Evolutionary conservation across 2,329 filamentous ascomycete species (phyloP), one percentile per base, ranked within the genome.

Genomic region (Nothophoma quercina): DNA sequence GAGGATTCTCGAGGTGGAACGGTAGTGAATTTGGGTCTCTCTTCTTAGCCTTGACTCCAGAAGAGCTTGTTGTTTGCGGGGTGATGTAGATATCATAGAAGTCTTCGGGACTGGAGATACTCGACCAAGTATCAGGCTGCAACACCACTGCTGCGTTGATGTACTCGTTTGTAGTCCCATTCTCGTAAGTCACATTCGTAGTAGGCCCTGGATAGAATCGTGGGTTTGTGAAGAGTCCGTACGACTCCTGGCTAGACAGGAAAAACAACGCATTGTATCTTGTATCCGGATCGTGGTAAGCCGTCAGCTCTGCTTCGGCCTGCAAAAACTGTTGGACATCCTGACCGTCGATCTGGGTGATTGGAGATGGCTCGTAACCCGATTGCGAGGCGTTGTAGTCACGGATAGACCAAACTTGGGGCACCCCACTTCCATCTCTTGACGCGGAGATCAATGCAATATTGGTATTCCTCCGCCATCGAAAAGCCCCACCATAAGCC

Each of bases 251-350:
- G 8, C 68, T 55, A 10, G 68, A 68, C 57, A 70, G 67, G 49
- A 70, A 68, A 51, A 78, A 75, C 51, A 77, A 60, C 29, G 62
- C 53, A 41, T 79, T 77, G 50, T 72, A 79, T 15, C 72, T 64
- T 0, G 74, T 68, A 50, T 79, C 76, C 2, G 73, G 74, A 29
- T 79, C 77, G 19, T 78, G 75, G 26, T 70, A 73, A 0, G 62
- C 23, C n/a, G 56, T 69, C 25, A 62, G 33, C 2, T 59, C 36
- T 13, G 73, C 65, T 36, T 73, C 68, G 9, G 69, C 60, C 8
- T 69, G 57, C 29, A 79, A 55, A 21, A 71, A 77, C 12, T 69
- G 58, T 6, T 64, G 51, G 1, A 69, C 72, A 39, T 73, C 67
- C 34, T 69, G 58, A 1, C 71, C 75, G 29, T 77, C 64, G 41